Conservation (phyloP, 1,284 basidiomycete species). For the Trichosporon sp. region DNA sequence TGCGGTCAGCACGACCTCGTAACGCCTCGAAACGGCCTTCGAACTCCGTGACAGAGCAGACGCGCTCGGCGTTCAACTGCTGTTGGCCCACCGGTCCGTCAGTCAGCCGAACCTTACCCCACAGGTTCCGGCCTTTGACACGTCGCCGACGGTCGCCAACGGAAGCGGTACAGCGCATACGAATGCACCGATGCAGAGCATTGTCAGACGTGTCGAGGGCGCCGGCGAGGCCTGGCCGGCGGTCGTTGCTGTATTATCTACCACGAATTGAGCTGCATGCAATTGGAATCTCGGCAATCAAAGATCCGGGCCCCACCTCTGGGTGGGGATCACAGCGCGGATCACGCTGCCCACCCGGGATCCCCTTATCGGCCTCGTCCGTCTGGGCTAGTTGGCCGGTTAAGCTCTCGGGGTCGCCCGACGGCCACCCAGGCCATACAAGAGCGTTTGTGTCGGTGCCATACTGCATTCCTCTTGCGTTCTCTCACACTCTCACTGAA, state of each 20-base stretch:
- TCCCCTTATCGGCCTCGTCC: background rate
- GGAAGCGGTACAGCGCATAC: background rate
- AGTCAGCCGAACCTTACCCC: background rate
- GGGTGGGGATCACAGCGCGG: background rate
- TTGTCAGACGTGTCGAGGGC: background rate
- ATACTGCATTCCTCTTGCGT: background rate
- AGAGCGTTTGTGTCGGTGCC: background rate
- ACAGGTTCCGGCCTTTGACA: background rate
- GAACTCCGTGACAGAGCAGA: background rate
- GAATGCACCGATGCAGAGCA: background rate
- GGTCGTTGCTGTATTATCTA: background rate
- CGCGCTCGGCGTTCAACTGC: background rate
- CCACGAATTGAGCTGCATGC: background rate
- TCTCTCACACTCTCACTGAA: background rate
- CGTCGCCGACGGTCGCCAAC: background rate
- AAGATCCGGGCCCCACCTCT: background rate
- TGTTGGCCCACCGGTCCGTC: background rate
- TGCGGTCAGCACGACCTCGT: too few relatives aligned
- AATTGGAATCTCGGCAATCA: slow-evolving; percentile 6
- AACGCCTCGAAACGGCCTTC: background rate
- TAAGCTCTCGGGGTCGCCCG: background rate
- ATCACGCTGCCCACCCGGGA: background rate
- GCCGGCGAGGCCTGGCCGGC: background rate
- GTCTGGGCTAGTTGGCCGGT: background rate
- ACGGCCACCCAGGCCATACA: background rate